These are phyloP conservation scores for Fraxinus baroniana DNA, from an alignment of 305 asterid genomes.

Conservation along the genomic window DNA sequence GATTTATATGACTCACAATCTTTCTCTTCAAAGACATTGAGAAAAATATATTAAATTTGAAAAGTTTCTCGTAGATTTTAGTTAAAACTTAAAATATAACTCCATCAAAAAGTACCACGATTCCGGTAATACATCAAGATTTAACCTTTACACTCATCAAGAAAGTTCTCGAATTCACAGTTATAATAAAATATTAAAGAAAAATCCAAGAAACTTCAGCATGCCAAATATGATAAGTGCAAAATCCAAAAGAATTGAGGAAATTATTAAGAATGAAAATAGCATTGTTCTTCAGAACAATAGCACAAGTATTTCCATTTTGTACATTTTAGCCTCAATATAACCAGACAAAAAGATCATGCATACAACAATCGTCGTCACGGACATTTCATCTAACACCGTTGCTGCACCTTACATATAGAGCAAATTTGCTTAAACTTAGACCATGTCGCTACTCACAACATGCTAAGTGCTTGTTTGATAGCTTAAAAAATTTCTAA, in stretches of 20 bases:
- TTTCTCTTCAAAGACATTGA: not conserved
- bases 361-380: constrained; percentile 10
- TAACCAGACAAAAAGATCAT: not conserved
- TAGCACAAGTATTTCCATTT: not conserved
- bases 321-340: not conserved
- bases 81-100: not conserved
- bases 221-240: not conserved
- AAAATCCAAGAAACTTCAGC: not conserved
- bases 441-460: not conserved
- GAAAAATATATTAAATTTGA: too few relatives aligned
- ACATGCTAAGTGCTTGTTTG: not conserved
- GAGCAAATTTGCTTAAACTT: not conserved
- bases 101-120: not conserved
- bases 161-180: not conserved
- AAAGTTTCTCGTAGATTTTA: not conserved
- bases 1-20: not conserved
- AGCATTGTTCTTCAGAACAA: not conserved
- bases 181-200: not conserved
- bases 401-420: not conserved
- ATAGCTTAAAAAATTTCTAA: too few relatives aligned
- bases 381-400: constrained; percentile 19
- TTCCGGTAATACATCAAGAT: not conserved
- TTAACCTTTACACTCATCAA: not conserved
- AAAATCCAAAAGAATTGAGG: not conserved
- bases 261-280: not conserved